These are phyloP conservation scores for Boechera stricta DNA, from an alignment of 345 rosid species.

Conservation along the genomic window DNA sequence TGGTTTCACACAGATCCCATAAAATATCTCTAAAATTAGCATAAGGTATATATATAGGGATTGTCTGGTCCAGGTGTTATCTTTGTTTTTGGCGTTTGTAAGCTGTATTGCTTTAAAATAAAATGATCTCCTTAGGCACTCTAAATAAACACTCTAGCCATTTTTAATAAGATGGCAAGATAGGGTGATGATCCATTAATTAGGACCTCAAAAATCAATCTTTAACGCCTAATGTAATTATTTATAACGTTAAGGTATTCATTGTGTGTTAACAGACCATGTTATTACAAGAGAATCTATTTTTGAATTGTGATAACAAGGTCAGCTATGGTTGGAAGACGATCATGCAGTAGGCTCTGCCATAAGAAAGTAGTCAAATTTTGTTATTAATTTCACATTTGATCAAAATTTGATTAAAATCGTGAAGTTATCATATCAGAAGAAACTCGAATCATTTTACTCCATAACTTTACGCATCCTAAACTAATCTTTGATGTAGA, in stretches of 20 bases:
- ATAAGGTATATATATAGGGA: slow-evolving; percentile 30
- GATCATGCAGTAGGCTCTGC: neutral
- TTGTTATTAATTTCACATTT: neutral
- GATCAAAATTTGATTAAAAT: slow-evolving; percentile 16
- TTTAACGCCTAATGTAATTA: neutral
- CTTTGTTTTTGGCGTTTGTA: slow-evolving; percentile 8
- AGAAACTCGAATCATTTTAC: neutral
- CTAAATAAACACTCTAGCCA: slow-evolving; percentile 20
- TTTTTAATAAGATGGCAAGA: neutral
- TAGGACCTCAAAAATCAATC: neutral
- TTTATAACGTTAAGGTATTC: neutral
- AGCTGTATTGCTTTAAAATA: slow-evolving; percentile 28
- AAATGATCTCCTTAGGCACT: slow-evolving; percentile 2
- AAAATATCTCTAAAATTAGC: slow-evolving; percentile 15
- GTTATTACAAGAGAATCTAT: slow-evolving; percentile 2
- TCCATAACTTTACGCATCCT: neutral
- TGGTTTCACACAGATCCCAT: slow-evolving; percentile 5
- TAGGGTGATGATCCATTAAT: neutral
- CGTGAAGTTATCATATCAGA: slow-evolving; percentile 6
- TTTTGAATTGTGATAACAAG: neutral
- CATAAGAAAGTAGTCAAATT: neutral
- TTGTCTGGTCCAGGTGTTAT: neutral
- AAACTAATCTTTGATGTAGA: slow-evolving; percentile 6
- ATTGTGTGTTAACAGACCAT: neutral
- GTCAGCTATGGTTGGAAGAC: neutral